Conservation (phyloP, 2,329 filamentous ascomycete genomes). For the Ophiobolus disseminans region DNA sequence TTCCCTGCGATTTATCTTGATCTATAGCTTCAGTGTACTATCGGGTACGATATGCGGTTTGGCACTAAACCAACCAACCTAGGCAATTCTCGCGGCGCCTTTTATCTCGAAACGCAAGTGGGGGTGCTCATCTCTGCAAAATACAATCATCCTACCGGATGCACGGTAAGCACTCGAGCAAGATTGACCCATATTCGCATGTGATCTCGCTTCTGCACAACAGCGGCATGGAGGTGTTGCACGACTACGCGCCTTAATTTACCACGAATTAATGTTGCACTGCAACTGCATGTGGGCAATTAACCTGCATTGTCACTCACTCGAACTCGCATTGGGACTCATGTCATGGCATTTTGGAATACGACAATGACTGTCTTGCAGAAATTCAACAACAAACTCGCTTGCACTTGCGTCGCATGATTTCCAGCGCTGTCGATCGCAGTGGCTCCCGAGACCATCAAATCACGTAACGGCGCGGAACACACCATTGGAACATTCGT, state of each 20-base stretch:
- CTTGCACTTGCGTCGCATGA: too few species aligned
- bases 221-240: neutral
- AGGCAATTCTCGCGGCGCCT: neutral
- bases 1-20: neutral
- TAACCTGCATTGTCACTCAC: conserved; percentile 1
- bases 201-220: neutral
- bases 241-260: conserved; percentile 7
- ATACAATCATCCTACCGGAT: neutral
- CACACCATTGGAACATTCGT: too few species aligned
- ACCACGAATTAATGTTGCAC: neutral
- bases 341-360: neutral
- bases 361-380: neutral
- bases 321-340: too few species aligned
- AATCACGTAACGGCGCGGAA: neutral
- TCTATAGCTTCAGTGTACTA: neutral
- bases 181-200: neutral
- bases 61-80: neutral
- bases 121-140: conserved; percentile 5
- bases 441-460: neutral
- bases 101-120: neutral
- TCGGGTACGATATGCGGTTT: neutral
- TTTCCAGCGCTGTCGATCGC: neutral
- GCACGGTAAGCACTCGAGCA: neutral
- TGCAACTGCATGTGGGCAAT: conserved; percentile 4
- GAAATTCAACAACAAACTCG: neutral